These are phyloP conservation scores for Fusarium circinatum DNA, from an alignment of 2,329 filamentous ascomycete species.

Conservation along the genomic window DNA sequence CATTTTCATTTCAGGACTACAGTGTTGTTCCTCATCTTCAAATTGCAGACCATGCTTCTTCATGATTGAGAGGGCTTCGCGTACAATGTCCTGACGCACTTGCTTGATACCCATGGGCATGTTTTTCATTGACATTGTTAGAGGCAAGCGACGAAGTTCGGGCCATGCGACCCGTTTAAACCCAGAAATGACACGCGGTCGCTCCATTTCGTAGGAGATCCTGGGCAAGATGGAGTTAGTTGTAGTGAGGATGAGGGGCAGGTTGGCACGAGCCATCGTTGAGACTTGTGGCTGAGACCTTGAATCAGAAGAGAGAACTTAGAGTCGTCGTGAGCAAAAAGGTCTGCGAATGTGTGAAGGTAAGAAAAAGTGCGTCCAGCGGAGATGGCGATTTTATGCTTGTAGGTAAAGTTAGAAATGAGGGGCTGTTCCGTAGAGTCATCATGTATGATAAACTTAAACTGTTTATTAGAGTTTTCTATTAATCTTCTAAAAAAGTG, in stretches of 20 bases:
- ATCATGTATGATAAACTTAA: not conserved
- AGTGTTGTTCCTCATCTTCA: rapidly evolving
- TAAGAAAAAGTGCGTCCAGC: rapidly evolving
- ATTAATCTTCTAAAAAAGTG: too few species aligned
- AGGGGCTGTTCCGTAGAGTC: not conserved
- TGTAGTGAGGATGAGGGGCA: not conserved
- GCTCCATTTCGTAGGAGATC: not conserved
- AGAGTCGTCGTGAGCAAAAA: not conserved
- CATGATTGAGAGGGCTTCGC: rapidly evolving
- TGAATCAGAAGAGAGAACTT: not conserved
- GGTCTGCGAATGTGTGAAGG: not conserved
- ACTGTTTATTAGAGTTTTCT: rapidly evolving
- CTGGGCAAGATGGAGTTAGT: not conserved
- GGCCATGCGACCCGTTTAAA: not conserved
- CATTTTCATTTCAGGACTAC: rapidly evolving
- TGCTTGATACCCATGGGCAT: not conserved
- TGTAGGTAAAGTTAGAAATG: not conserved
- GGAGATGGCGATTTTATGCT: not conserved
- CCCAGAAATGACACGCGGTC: not conserved
- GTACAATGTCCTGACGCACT: rapidly evolving
- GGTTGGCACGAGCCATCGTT: not conserved
- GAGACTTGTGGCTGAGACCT: not conserved
- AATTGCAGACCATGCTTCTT: not conserved
- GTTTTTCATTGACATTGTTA: rapidly evolving
- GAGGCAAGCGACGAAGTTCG: not conserved